phyloP scores from a whole-genome alignment of 1,284 basidiomycete genomes.

The Schizopora paradoxa region DNA sequence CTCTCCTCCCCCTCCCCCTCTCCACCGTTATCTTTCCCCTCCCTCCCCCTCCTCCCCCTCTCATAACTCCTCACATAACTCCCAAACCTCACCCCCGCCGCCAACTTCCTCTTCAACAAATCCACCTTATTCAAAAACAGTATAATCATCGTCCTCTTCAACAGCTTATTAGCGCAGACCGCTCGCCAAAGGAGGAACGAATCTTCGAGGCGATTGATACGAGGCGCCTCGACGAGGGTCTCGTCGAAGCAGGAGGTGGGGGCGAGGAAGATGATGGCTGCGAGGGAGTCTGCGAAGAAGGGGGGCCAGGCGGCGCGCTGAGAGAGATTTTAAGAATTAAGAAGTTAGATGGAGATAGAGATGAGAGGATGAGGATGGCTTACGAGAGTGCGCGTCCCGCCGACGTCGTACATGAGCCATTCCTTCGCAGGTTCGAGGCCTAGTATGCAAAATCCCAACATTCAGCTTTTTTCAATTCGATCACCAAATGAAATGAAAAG shows the following conservation, averaged over 20 bases:
- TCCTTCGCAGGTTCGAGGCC: slow-evolving; percentile 67
- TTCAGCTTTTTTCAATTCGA: neutral
- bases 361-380: too few species aligned
- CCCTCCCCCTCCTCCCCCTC: slow-evolving; percentile 58
- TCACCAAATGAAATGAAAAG: neutral
- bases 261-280: slow-evolving; percentile 30
- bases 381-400: slow-evolving; percentile 60
- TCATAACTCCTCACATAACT: slow-evolving; percentile 73
- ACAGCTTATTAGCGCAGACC: slow-evolving; percentile 67
- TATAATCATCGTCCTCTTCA: slow-evolving; percentile 63
- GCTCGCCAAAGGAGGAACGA: slow-evolving; percentile 77
- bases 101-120: slow-evolving; percentile 37
- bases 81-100: slow-evolving; percentile 50
- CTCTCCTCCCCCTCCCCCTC: too few species aligned
- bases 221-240: slow-evolving; percentile 36
- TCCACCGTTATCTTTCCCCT: slow-evolving; percentile 61
- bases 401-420: slow-evolving; percentile 77
- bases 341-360: too few species aligned
- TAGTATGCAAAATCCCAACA: slow-evolving; percentile 29
- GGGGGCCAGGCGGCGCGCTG: slow-evolving; percentile 55
- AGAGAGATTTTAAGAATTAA: slow-evolving; percentile 18
- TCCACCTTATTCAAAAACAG: slow-evolving; percentile 68
- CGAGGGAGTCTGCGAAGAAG: slow-evolving; percentile 65
- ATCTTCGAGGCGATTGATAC: slow-evolving; percentile 48
- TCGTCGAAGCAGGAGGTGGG: slow-evolving; percentile 38